These are phyloP conservation scores for Ogataea degrootiae DNA, from an alignment of 805 yeast species.

Conservation along the genomic window DNA sequence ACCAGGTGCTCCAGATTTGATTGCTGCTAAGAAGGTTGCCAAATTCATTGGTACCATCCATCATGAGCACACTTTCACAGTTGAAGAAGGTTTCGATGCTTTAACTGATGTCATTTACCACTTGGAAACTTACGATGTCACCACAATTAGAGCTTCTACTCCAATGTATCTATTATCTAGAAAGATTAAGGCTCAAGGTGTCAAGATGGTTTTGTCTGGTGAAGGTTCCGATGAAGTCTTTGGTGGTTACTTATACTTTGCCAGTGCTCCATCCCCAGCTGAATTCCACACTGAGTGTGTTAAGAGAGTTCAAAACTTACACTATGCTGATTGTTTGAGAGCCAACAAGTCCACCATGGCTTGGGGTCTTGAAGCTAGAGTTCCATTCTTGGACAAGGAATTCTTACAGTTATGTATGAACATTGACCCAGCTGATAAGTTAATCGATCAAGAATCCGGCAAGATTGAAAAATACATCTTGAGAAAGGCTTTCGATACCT, in stretches of 20 bases:
- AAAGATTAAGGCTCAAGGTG: slow-evolving; percentile 99
- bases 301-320: slow-evolving; percentile 94
- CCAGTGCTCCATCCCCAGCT: slow-evolving; percentile 86
- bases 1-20: slow-evolving; percentile 95
- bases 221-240: slow-evolving; percentile 99
- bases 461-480: slow-evolving; percentile 91
- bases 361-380: slow-evolving; percentile 99
- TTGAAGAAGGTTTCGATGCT: slow-evolving; percentile 96
- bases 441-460: slow-evolving; percentile 68
- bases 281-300: slow-evolving; percentile 97
- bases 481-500: slow-evolving; percentile 96
- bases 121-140: slow-evolving; percentile 96
- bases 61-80: slow-evolving; percentile 96
- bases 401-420: slow-evolving; percentile 91
- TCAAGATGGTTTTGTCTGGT: slow-evolving; percentile 98
- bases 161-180: slow-evolving; percentile 97
- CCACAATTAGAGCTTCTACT: slow-evolving; percentile 98
- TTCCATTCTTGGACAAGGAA: slow-evolving; percentile 94
- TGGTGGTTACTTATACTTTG: slow-evolving; percentile 97
- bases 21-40: slow-evolving; percentile 96
- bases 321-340: slow-evolving; percentile 93
- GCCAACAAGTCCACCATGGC: slow-evolving; percentile 99
- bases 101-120: slow-evolving; percentile 91
- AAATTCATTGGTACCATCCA: slow-evolving; percentile 93
- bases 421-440: slow-evolving; percentile 89